These are phyloP conservation scores for Solanum sejunctum DNA, from an alignment of 257 asterid genomes.

Conservation along the genomic window DNA sequence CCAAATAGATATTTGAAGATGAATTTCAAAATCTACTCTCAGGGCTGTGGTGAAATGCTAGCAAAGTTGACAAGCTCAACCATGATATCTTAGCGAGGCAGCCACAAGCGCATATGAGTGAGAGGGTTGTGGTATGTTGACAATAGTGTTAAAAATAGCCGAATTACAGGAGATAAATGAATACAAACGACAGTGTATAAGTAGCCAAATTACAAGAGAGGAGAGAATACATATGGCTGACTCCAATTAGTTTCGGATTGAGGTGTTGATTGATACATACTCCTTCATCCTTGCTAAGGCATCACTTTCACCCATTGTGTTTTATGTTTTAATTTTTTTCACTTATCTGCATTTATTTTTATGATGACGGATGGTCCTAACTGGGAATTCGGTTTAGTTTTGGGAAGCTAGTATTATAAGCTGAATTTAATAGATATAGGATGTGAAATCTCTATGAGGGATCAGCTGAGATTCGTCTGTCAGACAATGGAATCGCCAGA, in stretches of 20 bases:
- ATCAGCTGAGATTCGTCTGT: neutral
- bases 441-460: neutral
- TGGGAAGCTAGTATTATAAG: neutral
- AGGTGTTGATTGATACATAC: neutral
- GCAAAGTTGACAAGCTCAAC: neutral
- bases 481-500: neutral
- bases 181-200: neutral
- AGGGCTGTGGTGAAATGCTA: neutral
- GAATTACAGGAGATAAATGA: neutral
- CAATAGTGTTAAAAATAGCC: neutral
- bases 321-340: neutral
- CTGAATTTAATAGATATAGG: neutral
- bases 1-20: neutral
- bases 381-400: neutral
- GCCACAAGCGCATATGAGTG: neutral
- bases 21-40: neutral
- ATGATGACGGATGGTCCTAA: neutral
- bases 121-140: neutral
- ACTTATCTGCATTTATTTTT: neutral
- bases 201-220: neutral
- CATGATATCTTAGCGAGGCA: neutral
- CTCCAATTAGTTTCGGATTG: neutral
- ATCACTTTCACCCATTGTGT: neutral
- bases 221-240: neutral
- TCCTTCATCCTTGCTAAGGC: neutral